Conservation (phyloP, 768 basidiomycete genomes). For the Suillus brevipes region DNA sequence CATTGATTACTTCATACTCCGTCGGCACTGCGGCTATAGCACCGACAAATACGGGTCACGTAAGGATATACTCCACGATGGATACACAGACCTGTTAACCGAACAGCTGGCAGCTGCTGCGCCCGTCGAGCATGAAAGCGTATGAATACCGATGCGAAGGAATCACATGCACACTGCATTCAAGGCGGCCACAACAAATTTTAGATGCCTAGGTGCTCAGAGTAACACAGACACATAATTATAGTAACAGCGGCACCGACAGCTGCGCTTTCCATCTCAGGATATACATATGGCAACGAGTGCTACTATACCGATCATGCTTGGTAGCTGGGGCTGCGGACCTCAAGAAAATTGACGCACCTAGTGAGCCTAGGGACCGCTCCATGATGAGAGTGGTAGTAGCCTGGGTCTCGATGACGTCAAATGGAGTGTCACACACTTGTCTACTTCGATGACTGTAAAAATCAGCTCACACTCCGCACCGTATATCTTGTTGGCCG, state of each 20-base stretch:
- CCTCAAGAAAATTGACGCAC: not conserved
- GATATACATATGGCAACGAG: not conserved
- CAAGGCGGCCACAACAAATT: not conserved
- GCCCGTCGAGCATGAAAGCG: not conserved
- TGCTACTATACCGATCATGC: not conserved
- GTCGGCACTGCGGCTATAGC: not conserved
- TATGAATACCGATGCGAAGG: not conserved
- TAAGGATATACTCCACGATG: not conserved
- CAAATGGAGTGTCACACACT: not conserved
- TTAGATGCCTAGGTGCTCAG: not conserved
- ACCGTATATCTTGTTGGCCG: not conserved
- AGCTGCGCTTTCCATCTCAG: not conserved
- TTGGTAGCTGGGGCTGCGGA: not conserved
- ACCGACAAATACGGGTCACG: not conserved
- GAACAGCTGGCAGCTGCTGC: not conserved
- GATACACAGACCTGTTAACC: not conserved
- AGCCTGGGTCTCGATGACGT: not conserved
- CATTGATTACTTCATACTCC: not conserved
- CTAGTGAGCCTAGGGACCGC: not conserved
- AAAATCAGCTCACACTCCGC: not conserved
- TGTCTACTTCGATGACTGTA: too few relatives aligned
- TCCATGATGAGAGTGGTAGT: not conserved
- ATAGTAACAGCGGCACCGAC: not conserved
- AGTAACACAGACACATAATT: not conserved
- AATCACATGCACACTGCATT: not conserved